A percentile compares a stretch with the other conserved stretches of the same genome.
phyloP scores from a whole-genome alignment of 768 basidiomycete species.

The Leccinum incarnatum region DNA sequence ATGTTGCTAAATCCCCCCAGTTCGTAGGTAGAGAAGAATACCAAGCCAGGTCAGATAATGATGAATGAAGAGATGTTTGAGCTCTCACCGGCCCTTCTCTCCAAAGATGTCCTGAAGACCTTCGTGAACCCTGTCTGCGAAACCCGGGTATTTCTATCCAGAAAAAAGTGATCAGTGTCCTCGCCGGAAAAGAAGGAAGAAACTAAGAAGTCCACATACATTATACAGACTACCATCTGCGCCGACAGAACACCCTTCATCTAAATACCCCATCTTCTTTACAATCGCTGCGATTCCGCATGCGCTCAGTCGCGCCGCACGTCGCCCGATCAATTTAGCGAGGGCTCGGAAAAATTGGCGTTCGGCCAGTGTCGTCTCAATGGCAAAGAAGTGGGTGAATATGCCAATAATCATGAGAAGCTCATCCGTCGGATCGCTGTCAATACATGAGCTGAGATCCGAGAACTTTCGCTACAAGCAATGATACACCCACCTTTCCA shows the following conservation, averaged over 20 bases:
- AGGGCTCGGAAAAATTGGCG: conserved; percentile 96
- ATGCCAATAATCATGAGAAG: conserved; percentile 96
- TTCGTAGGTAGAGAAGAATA: conserved; percentile 46
- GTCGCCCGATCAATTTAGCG: conserved; percentile 82
- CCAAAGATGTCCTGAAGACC: conserved; percentile 95
- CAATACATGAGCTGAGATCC: conserved; percentile 1
- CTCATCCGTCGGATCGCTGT: conserved; percentile 93
- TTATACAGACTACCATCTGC: conserved; percentile 97
- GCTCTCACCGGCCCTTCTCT: conserved; percentile 82
- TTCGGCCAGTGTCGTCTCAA: conserved; percentile 95
- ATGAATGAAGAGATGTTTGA: not conserved
- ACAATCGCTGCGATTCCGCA: conserved; percentile 98
- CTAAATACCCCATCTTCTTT: conserved; percentile 89
- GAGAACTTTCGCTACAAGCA: not conserved
- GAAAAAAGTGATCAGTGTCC: not conserved
- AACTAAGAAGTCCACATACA: conserved; percentile 41
- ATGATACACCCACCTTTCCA: conserved; percentile 69
- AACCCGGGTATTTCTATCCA: conserved; percentile 94
- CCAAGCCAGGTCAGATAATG: not conserved
- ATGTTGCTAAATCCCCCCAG: conserved; percentile 45
- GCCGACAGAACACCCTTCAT: conserved; percentile 85
- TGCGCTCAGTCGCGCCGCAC: conserved; percentile 87
- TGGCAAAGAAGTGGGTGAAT: conserved; percentile 94
- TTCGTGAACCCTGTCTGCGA: conserved; percentile 89
- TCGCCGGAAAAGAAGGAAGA: not conserved